phyloP scores from a whole-genome alignment of 768 basidiomycete species.

The Trametes cinnabarina region DNA sequence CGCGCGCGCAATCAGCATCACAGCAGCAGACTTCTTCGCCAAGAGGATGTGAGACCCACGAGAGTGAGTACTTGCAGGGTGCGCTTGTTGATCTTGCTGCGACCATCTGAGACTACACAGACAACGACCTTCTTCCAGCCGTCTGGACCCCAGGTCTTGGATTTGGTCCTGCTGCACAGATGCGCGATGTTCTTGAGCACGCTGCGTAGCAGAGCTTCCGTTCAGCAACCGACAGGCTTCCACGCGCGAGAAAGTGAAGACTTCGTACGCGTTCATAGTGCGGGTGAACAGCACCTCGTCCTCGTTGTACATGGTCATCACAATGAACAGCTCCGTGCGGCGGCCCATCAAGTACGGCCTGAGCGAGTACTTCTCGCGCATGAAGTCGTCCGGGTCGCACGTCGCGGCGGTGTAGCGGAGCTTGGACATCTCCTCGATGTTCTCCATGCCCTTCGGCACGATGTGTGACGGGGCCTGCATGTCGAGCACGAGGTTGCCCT shows the following conservation, averaged over 20 bases:
- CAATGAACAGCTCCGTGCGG: constrained; percentile 89
- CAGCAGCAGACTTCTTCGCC: background rate
- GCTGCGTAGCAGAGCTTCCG: constrained; percentile 35
- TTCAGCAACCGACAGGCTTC: background rate
- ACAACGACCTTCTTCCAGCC: constrained; percentile 92
- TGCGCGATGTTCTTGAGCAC: constrained; percentile 87
- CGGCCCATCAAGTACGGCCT: constrained; percentile 77
- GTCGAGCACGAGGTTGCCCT: constrained; percentile 85
- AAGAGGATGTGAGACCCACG: constrained; percentile 38
- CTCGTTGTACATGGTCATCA: constrained; percentile 97
- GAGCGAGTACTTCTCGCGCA: constrained; percentile 71
- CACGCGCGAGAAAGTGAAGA: background rate
- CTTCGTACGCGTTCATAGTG: constrained; percentile 80
- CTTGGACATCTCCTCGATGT: constrained; percentile 74
- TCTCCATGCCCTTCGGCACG: constrained; percentile 59
- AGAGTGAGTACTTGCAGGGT: constrained; percentile 87
- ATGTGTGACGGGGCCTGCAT: constrained; percentile 78
- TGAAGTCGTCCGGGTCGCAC: constrained; percentile 88
- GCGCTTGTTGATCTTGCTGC: constrained; percentile 84
- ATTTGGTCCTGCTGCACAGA: constrained; percentile 64
- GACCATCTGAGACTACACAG: constrained; percentile 83
- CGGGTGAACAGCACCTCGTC: constrained; percentile 74
- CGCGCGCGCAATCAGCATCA: too few relatives aligned
- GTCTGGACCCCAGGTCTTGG: constrained; percentile 82
- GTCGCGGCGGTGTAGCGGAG: constrained; percentile 88